These are phyloP conservation scores for Thelephora aurantiotincta DNA, from an alignment of 768 basidiomycete species.

Conservation along the genomic window DNA sequence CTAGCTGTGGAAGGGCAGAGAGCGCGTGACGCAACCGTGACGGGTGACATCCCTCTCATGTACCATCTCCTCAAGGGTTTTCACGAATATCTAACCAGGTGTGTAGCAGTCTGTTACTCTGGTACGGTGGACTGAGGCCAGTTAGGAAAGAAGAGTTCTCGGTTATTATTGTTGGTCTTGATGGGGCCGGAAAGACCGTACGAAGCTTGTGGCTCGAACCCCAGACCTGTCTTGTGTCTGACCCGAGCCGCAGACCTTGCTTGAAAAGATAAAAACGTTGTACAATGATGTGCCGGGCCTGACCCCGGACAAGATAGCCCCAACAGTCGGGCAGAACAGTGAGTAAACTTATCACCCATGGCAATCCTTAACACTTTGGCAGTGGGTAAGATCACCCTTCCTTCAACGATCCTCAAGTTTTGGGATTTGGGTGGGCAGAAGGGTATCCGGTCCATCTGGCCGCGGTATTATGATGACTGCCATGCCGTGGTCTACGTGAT, in stretches of 20 bases:
- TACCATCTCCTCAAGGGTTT: conserved; percentile 90
- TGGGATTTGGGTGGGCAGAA: conserved; percentile 95
- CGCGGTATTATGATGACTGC: conserved; percentile 88
- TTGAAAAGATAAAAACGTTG: conserved; percentile 89
- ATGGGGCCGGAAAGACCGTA: conserved; percentile 88
- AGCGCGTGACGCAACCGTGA: conserved; percentile 3
- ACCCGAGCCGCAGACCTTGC: conserved; percentile 42
- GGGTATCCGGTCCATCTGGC: conserved; percentile 91
- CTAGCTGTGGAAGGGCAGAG: background rate
- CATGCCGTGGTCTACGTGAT: conserved; percentile 95
- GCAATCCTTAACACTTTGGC: background rate
- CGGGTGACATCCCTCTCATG: conserved; percentile 31
- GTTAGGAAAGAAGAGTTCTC: conserved; percentile 80
- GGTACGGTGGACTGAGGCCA: background rate
- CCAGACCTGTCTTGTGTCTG: background rate
- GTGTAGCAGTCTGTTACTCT: background rate
- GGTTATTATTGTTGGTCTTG: conserved; percentile 87
- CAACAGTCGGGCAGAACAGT: conserved; percentile 98
- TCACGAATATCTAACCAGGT: conserved; percentile 83
- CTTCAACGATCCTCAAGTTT: conserved; percentile 90
- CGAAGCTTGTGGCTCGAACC: background rate
- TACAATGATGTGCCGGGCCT: conserved; percentile 82
- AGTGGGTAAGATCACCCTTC: conserved; percentile 90
- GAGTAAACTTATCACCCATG: conserved; percentile 15
- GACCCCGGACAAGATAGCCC: conserved; percentile 86